A percentile compares a stretch with the other conserved stretches of the same genome.
Evolutionary conservation across 140 eudicot species (phyloP).

Genomic region (Flaveria floridana): DNA sequence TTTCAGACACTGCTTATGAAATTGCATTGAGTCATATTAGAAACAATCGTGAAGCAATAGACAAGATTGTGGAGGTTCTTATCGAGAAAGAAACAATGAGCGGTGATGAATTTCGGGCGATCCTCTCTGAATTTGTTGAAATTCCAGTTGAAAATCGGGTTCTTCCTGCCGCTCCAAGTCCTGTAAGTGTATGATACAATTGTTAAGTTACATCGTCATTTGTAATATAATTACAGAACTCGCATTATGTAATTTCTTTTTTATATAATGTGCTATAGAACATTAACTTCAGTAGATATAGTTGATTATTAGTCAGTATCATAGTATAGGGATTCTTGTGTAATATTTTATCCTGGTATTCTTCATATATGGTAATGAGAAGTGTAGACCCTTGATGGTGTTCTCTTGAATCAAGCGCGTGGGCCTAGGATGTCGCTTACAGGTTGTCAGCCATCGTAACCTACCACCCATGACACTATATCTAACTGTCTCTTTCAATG

Average conservation of each 20-base stretch:
- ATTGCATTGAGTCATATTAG: slow-evolving; percentile 74
- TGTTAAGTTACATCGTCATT: neutral
- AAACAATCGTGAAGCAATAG: slow-evolving; percentile 90
- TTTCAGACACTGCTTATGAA: slow-evolving; percentile 84
- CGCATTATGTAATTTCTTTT: neutral
- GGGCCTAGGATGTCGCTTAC: neutral
- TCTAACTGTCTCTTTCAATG: no score
- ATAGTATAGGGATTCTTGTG: no score
- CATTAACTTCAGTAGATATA: no score
- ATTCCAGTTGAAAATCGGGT: slow-evolving; percentile 88
- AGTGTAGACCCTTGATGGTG: no score
- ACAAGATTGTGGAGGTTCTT: slow-evolving; percentile 88
- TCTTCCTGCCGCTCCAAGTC: slow-evolving; percentile 39
- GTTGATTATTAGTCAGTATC: neutral
- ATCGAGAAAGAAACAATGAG: slow-evolving; percentile 85
- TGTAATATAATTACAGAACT: neutral
- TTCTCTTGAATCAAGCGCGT: no score
- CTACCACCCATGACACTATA: neutral
- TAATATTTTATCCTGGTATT: no score
- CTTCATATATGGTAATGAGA: no score
- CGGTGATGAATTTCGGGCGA: slow-evolving; percentile 91
- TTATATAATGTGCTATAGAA: no score
- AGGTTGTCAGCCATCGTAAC: neutral
- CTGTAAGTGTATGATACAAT: slow-evolving; percentile 46
- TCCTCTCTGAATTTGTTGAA: slow-evolving; percentile 77